These are phyloP conservation scores for Pseudogymnoascus sp. DNA, from an alignment of 2,329 filamentous ascomycete species.

Conservation along the genomic window DNA sequence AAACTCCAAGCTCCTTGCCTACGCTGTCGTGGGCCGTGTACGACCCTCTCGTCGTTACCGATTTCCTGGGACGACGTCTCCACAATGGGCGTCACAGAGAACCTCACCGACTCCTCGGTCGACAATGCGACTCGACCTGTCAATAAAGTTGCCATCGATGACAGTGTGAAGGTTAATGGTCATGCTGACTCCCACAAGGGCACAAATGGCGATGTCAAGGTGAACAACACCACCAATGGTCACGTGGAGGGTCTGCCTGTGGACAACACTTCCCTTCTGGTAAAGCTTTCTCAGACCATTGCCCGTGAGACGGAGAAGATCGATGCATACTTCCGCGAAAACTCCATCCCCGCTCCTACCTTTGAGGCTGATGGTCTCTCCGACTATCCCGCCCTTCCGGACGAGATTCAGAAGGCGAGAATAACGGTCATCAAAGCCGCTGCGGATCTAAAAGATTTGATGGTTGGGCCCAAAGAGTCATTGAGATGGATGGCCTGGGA, in stretches of 20 bases:
- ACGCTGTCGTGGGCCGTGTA: background rate
- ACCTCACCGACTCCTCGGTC: background rate
- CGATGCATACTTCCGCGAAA: constrained; percentile 38
- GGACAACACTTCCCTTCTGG: constrained; percentile 30
- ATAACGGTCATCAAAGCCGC: constrained; percentile 41
- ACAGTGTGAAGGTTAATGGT: background rate
- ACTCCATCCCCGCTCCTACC: constrained; percentile 34
- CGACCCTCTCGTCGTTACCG: background rate
- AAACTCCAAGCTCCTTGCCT: background rate
- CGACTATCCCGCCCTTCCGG: constrained; percentile 40
- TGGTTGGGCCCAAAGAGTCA: constrained; percentile 42
- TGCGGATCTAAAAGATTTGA: constrained; percentile 38
- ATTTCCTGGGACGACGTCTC: constrained; percentile 6
- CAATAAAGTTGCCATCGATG: background rate
- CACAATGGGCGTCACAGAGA: background rate
- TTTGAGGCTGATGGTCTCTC: constrained; percentile 37
- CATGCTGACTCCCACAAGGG: background rate
- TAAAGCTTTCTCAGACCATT: constrained; percentile 40
- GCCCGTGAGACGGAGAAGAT: constrained; percentile 40
- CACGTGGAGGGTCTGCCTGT: background rate
- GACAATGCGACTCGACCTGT: background rate
- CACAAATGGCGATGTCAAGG: background rate
- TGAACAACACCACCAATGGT: background rate
- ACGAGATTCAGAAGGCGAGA: constrained; percentile 37
- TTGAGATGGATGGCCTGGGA: constrained; percentile 45